Conservation (phyloP, 495 filamentous ascomycete genomes). For the Hyaloscypha bicolor region DNA sequence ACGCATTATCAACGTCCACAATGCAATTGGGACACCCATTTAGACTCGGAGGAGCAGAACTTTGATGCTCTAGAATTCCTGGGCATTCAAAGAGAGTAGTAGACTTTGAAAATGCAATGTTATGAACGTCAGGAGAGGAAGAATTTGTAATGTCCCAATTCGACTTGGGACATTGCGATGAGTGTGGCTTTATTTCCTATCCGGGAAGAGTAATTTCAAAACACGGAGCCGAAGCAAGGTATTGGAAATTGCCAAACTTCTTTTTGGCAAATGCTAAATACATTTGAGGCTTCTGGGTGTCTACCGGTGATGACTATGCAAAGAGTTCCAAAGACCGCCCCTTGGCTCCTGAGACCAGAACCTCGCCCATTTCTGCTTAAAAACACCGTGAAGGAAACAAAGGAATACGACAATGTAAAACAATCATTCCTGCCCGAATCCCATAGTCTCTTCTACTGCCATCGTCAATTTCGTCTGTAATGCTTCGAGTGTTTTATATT, state of each 20-base stretch:
- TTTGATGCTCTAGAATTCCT: too few species aligned
- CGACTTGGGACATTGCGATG: too few species aligned
- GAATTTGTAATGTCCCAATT: too few species aligned
- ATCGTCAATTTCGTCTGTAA: conserved; percentile 89
- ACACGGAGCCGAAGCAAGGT: neutral
- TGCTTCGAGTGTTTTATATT: conserved; percentile 85
- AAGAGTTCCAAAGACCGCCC: conserved; percentile 5
- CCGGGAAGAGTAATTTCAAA: too few species aligned
- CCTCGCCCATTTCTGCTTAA: conserved; percentile 13
- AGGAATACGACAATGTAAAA: conserved; percentile 8
- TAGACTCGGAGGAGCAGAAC: too few species aligned
- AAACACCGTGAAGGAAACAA: conserved; percentile 26
- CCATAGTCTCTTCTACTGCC: conserved; percentile 98
- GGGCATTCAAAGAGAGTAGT: too few species aligned
- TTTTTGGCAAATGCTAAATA: conserved; percentile 16
- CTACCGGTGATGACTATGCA: conserved; percentile 5
- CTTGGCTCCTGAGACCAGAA: conserved; percentile 1
- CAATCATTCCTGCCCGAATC: conserved; percentile 92
- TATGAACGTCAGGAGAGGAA: too few species aligned
- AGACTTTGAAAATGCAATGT: too few species aligned
- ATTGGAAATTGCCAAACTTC: conserved; percentile 13
- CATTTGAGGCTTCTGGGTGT: conserved; percentile 6
- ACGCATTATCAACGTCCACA: too few species aligned
- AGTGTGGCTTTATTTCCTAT: too few species aligned
- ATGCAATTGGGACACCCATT: too few species aligned